These are phyloP conservation scores for Microcera coccophila DNA, from an alignment of 2,329 filamentous ascomycete species.

Conservation along the genomic window DNA sequence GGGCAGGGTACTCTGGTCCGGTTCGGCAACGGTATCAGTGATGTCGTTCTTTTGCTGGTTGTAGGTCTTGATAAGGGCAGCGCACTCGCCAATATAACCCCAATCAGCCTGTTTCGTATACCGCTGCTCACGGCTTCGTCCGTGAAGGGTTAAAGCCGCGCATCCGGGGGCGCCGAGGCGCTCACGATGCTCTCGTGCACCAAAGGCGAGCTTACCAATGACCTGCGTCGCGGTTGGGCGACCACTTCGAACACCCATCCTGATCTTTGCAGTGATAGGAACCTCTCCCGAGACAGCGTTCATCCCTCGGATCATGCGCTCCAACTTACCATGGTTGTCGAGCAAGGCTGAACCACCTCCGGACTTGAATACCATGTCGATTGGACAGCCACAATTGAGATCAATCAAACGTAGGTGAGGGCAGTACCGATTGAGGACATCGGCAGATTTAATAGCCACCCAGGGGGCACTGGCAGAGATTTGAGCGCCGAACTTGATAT, in stretches of 20 bases:
- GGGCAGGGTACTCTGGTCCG: conserved; percentile 70
- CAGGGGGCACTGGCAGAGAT: conserved; percentile 91
- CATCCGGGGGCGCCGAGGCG: conserved; percentile 74
- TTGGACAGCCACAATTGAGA: conserved; percentile 94
- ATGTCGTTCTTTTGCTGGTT: conserved; percentile 63
- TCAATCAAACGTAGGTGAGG: conserved; percentile 88
- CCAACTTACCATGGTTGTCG: conserved; percentile 81
- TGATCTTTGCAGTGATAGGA: conserved; percentile 91
- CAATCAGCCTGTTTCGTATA: conserved; percentile 93
- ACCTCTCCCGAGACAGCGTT: conserved; percentile 86
- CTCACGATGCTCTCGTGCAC: conserved; percentile 67
- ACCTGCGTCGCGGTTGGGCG: conserved; percentile 76
- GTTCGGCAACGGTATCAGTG: conserved; percentile 72
- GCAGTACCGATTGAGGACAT: conserved; percentile 70
- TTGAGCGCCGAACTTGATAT: conserved; percentile 87
- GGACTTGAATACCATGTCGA: conserved; percentile 85
- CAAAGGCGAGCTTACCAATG: conserved; percentile 78
- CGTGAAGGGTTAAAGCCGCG: conserved; percentile 93
- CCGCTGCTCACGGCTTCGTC: conserved; percentile 86
- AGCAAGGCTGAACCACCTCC: conserved; percentile 89
- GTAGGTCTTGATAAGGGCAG: conserved; percentile 76
- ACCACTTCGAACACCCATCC: conserved; percentile 81
- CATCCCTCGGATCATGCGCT: conserved; percentile 95
- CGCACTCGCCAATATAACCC: conserved; percentile 88
- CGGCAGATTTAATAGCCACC: conserved; percentile 83